These are phyloP conservation scores for Microstroma glucosiphilum DNA, from an alignment of 1,284 basidiomycete species.

Conservation along the genomic window DNA sequence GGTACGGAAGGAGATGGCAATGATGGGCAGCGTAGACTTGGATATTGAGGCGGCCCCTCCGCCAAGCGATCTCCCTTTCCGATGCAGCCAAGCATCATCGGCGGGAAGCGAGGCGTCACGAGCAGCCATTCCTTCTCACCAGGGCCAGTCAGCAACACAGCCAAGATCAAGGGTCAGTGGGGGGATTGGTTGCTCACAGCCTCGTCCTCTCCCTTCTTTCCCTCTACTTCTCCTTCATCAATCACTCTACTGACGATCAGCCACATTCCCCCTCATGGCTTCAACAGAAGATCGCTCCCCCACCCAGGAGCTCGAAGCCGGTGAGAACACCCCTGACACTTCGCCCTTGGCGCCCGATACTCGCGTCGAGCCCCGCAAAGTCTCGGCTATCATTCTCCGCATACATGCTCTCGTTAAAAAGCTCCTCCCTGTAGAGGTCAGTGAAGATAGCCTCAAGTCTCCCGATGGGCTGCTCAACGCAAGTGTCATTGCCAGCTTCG, in stretches of 20 bases:
- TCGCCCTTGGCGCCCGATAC: slow-evolving; percentile 7
- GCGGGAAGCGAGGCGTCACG: too few species aligned
- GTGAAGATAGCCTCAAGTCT: slow-evolving; percentile 27
- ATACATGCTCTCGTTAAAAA: slow-evolving; percentile 24
- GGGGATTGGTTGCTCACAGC: too few species aligned
- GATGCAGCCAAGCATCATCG: too few species aligned
- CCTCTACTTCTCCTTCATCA: background rate
- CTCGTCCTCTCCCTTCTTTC: background rate
- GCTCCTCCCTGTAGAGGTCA: slow-evolving; percentile 32
- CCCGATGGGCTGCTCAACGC: slow-evolving; percentile 28
- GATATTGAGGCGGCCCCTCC: too few species aligned
- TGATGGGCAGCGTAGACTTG: too few species aligned
- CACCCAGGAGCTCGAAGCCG: slow-evolving; percentile 1
- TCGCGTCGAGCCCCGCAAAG: slow-evolving; percentile 21
- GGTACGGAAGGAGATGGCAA: too few species aligned
- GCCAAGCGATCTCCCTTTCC: too few species aligned
- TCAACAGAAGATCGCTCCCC: background rate
- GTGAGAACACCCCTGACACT: background rate
- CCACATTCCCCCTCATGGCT: background rate
- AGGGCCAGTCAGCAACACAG: too few species aligned
- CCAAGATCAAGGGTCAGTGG: too few species aligned
- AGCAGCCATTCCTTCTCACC: too few species aligned
- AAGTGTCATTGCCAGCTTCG: slow-evolving; percentile 27
- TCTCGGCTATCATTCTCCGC: slow-evolving; percentile 32
- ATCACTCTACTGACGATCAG: background rate